A percentile compares a stretch with the other conserved stretches of the same genome.
Evolutionary conservation across 2,329 filamentous ascomycete species (phyloP).

Genomic region (Verticillium tricorpus): DNA sequence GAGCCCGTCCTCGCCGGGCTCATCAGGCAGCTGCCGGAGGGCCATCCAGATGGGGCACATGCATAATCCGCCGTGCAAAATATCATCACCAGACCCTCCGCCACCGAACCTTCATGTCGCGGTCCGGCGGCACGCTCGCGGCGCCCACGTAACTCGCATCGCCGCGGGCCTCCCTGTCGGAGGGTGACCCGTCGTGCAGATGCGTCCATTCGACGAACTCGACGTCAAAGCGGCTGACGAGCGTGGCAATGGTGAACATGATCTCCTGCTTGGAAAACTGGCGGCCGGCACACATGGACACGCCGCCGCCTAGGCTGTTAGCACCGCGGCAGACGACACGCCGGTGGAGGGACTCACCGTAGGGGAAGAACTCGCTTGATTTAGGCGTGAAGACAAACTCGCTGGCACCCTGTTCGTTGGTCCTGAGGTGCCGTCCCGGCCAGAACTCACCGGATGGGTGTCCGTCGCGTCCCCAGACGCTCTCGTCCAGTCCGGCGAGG

Average conservation of each 20-base stretch:
- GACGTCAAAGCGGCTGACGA: constrained; percentile 25
- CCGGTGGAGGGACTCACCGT: background rate
- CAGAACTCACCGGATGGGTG: constrained; percentile 11
- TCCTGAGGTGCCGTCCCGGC: constrained; percentile 12
- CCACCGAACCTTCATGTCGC: constrained; percentile 8
- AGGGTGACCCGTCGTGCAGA: constrained; percentile 1
- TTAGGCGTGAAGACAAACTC: constrained; percentile 7
- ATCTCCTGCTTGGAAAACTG: constrained; percentile 36
- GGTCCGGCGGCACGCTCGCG: constrained; percentile 10
- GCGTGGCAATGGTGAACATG: constrained; percentile 24
- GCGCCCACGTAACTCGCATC: constrained; percentile 7
- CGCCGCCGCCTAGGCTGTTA: constrained; percentile 22
- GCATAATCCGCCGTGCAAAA: background rate
- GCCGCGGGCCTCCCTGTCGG: constrained; percentile 5
- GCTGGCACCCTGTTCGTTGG: background rate
- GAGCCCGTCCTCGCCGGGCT: constrained; percentile 19
- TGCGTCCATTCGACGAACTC: constrained; percentile 18
- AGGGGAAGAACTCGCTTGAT: constrained; percentile 8
- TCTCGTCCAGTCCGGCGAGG: constrained; percentile 15
- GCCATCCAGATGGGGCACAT: background rate
- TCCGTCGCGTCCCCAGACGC: constrained; percentile 6
- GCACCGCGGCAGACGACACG: background rate
- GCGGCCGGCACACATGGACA: constrained; percentile 30
- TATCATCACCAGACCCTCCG: background rate
- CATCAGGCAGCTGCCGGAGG: constrained; percentile 16